phyloP scores from a whole-genome alignment of 257 asterid species.

The Gentiana macrophylla region DNA sequence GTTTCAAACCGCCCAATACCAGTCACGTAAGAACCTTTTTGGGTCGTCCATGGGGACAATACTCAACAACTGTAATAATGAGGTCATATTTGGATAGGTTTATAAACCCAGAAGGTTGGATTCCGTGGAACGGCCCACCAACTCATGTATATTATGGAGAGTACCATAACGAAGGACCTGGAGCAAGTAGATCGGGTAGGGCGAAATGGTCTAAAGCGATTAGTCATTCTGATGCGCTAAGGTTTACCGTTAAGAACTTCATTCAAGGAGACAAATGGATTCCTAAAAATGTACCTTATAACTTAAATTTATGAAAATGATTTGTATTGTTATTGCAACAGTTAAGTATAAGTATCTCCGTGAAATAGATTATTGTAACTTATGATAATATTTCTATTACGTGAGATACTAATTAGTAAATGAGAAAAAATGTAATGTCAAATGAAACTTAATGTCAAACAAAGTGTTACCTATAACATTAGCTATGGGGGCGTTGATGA shows the following conservation, averaged over 20 bases:
- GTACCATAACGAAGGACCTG: background rate
- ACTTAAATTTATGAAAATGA: too few species aligned
- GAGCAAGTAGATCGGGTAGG: background rate
- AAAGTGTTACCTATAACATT: too few species aligned
- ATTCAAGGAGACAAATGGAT: conserved; percentile 10
- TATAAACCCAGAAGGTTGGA: conserved; percentile 18
- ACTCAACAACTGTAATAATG: conserved; percentile 21
- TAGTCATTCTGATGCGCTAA: background rate
- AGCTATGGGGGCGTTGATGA: too few species aligned
- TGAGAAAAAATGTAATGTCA: too few species aligned
- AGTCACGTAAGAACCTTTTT: background rate
- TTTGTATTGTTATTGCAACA: too few species aligned
- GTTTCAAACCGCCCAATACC: background rate
- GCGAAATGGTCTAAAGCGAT: conserved; percentile 5
- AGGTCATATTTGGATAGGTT: conserved; percentile 14
- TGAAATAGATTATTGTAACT: too few species aligned
- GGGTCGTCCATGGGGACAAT: conserved; percentile 26
- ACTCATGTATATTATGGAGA: background rate
- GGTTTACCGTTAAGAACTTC: conserved; percentile 5
- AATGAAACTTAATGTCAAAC: too few species aligned
- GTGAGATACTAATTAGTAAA: too few species aligned
- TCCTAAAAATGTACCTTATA: background rate
- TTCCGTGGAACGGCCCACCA: conserved; percentile 3
- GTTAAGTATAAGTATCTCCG: too few species aligned
- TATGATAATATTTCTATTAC: too few species aligned